A percentile compares a stretch with the other conserved stretches of the same genome.
phyloP scores from a whole-genome alignment of 345 rosid species.

The Eutrema japonicum region DNA sequence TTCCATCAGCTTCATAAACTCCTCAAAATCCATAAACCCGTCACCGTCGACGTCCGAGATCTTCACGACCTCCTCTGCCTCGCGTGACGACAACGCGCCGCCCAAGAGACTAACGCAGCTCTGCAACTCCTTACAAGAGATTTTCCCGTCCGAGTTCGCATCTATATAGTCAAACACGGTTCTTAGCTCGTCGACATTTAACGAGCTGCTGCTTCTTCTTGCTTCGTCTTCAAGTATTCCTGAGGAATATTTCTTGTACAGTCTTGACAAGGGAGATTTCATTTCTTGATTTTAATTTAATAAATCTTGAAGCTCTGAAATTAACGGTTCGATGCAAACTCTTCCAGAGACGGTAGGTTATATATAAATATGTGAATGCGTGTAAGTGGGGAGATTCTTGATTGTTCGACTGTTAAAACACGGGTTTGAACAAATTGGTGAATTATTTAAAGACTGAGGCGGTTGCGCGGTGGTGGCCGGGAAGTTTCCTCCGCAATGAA shows the following conservation, averaged over 20 bases:
- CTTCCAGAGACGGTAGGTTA: neutral
- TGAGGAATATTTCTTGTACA: slow-evolving; percentile 41
- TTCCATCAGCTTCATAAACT: slow-evolving; percentile 55
- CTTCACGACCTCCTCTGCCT: slow-evolving; percentile 56
- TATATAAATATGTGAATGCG: slow-evolving; percentile 30
- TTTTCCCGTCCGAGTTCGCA: slow-evolving; percentile 58
- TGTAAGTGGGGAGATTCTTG: slow-evolving; percentile 1
- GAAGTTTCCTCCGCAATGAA: slow-evolving; percentile 39
- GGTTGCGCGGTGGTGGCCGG: slow-evolving; percentile 42
- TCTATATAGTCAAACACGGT: slow-evolving; percentile 59
- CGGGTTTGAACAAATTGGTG: slow-evolving; percentile 34
- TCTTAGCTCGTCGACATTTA: slow-evolving; percentile 38
- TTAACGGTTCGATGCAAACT: neutral
- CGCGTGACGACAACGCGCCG: slow-evolving; percentile 49
- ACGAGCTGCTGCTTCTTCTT: slow-evolving; percentile 22
- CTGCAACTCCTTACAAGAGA: slow-evolving; percentile 59
- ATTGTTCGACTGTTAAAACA: slow-evolving; percentile 31
- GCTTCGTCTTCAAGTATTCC: slow-evolving; percentile 7
- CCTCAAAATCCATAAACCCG: slow-evolving; percentile 59
- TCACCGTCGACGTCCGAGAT: slow-evolving; percentile 59
- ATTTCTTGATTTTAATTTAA: slow-evolving; percentile 12
- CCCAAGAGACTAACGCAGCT: slow-evolving; percentile 54
- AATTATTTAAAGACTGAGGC: slow-evolving; percentile 33
- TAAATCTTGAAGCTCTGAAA: neutral
- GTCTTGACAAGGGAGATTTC: slow-evolving; percentile 36